Conservation (phyloP, 768 basidiomycete genomes). For the Macrolepiota albuminosa region DNA sequence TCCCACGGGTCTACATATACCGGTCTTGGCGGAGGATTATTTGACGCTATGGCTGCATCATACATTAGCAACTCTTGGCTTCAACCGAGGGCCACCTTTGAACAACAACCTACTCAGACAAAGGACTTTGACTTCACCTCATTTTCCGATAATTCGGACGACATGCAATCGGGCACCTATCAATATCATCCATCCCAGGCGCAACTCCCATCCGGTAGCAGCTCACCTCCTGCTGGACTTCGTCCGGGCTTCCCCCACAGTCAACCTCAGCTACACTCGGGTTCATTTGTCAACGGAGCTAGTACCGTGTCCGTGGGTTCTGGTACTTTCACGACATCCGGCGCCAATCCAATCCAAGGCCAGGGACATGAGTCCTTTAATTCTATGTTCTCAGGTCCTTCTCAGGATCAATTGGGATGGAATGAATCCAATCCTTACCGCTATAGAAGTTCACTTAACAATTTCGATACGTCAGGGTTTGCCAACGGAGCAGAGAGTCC, state of each 20-base stretch:
- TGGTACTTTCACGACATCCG: conserved; percentile 1
- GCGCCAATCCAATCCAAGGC: conserved; percentile 7
- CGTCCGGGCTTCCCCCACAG: conserved; percentile 6
- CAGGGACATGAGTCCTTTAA: conserved; percentile 11
- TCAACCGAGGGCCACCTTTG: conserved; percentile 12
- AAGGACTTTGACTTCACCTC: conserved; percentile 14
- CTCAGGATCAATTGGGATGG: conserved; percentile 14
- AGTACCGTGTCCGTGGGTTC: background rate
- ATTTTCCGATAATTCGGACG: conserved; percentile 6
- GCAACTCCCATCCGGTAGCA: conserved; percentile 7
- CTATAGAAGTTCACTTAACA: conserved; percentile 10
- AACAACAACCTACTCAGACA: conserved; percentile 11
- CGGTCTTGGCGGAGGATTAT: conserved; percentile 15
- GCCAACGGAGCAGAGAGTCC: conserved; percentile 3
- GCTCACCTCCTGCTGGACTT: conserved; percentile 5
- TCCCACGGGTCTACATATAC: background rate
- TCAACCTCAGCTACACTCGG: conserved; percentile 6
- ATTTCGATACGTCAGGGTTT: conserved; percentile 12
- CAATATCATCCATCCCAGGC: conserved; percentile 13
- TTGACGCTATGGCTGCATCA: conserved; percentile 8
- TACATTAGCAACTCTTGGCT: conserved; percentile 15
- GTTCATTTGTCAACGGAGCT: conserved; percentile 5
- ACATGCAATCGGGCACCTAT: conserved; percentile 10
- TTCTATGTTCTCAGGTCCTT: conserved; percentile 7
- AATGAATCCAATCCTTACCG: conserved; percentile 4